Conservation (phyloP, 1,284 basidiomycete species). For the Cryptococcus sp. region DNA sequence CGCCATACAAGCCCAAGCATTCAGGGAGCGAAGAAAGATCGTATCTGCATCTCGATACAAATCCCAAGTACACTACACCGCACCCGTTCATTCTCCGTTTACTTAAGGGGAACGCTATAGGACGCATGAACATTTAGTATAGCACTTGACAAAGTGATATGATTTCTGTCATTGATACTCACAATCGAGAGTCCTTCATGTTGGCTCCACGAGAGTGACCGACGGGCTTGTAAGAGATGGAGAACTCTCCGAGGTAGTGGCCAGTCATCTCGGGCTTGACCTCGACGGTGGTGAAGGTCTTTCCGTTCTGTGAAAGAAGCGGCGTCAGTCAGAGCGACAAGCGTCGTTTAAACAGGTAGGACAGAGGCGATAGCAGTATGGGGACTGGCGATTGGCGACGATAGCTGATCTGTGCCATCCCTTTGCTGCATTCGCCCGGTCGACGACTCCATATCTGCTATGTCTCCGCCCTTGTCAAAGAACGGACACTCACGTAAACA, state of each 20-base stretch:
- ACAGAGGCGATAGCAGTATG: no score
- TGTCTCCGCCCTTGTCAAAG: neutral
- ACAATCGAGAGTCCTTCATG: conserved; percentile 65
- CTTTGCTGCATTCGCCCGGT: neutral
- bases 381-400: no score
- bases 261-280: conserved; percentile 99
- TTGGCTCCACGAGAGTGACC: conserved; percentile 97
- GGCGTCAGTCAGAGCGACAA: no score
- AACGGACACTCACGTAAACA: conserved; percentile 67
- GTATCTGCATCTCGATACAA: conserved; percentile 30
- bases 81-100: conserved; percentile 34
- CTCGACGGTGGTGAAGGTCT: conserved; percentile 95
- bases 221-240: conserved; percentile 94
- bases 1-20: no score
- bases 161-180: conserved; percentile 13
- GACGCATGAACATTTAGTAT: conserved; percentile 50
- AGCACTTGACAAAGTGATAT: neutral
- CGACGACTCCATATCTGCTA: neutral
- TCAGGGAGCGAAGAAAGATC: conserved; percentile 13
- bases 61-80: conserved; percentile 6
- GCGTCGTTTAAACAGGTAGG: no score
- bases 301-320: conserved; percentile 48
- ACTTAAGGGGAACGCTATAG: conserved; percentile 63
- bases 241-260: conserved; percentile 94
- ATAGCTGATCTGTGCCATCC: no score